A percentile compares a stretch with the other conserved stretches of the same genome.
These are phyloP conservation scores for Fonsecaea nubica DNA, from an alignment of 2,329 filamentous ascomycete genomes.

Conservation along the genomic window DNA sequence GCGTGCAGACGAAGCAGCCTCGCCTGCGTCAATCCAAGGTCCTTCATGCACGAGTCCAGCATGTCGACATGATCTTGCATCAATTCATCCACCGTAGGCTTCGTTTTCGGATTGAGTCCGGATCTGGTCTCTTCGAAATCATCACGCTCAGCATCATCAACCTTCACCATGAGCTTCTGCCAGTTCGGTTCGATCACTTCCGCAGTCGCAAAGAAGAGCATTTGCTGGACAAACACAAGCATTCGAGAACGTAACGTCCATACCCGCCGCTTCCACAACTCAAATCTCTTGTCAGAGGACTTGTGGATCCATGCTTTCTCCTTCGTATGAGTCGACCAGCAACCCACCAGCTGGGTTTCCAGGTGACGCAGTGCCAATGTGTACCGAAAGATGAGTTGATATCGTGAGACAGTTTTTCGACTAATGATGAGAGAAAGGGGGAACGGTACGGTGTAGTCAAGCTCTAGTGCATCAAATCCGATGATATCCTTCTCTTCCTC, in stretches of 20 bases:
- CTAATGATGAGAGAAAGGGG: constrained; percentile 94
- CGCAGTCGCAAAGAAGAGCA: constrained; percentile 94
- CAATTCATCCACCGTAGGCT: constrained; percentile 88
- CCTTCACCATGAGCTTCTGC: constrained; percentile 87
- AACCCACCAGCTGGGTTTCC: constrained; percentile 82
- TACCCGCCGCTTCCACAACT: constrained; percentile 89
- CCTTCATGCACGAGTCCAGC: constrained; percentile 94
- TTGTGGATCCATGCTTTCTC: constrained; percentile 81
- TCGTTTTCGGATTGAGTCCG: constrained; percentile 50
- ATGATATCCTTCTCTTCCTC: constrained; percentile 85
- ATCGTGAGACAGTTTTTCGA: constrained; percentile 94
- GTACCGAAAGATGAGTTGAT: constrained; percentile 95
- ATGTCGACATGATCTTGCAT: constrained; percentile 99
- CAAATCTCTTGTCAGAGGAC: constrained; percentile 73
- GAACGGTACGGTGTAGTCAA: constrained; percentile 94
- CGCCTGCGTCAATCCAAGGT: constrained; percentile 98
- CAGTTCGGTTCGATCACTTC: constrained; percentile 99
- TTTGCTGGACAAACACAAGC: constrained; percentile 95
- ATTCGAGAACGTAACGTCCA: constrained; percentile 93
- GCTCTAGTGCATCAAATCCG: constrained; percentile 89
- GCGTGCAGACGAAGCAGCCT: constrained; percentile 94
- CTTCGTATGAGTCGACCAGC: constrained; percentile 90
- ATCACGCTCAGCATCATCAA: constrained; percentile 65
- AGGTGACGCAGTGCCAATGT: constrained; percentile 87
- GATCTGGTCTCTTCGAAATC: constrained; percentile 24